These are phyloP conservation scores for Metschnikowia picachoensis DNA, from an alignment of 805 yeast species.

Conservation along the genomic window DNA sequence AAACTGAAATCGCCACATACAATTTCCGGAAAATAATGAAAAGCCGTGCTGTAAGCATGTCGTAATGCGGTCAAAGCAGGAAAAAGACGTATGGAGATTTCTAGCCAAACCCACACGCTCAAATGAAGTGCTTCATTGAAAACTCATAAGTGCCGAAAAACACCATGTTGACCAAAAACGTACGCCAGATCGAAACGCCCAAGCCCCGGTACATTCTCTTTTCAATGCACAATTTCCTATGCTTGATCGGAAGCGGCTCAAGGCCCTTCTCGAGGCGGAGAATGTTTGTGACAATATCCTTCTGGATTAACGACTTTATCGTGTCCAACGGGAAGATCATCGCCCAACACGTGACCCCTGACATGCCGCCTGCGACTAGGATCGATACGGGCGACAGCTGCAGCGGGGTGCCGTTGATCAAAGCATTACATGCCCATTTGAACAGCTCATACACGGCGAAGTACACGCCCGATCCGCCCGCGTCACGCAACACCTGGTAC, in stretches of 20 bases:
- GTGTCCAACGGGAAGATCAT: slow-evolving; percentile 75
- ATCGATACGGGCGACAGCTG: slow-evolving; percentile 29
- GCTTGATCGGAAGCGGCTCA: slow-evolving; percentile 33
- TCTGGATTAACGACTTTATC: slow-evolving; percentile 68
- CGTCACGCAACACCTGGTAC: slow-evolving; percentile 66
- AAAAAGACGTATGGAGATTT: too few relatives aligned
- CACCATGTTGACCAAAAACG: slow-evolving; percentile 68
- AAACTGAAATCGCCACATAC: too few relatives aligned
- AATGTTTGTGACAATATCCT: slow-evolving; percentile 69
- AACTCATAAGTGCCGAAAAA: slow-evolving; percentile 72
- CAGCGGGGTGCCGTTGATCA: slow-evolving; percentile 16
- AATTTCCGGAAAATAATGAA: too few relatives aligned
- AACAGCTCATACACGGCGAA: slow-evolving; percentile 72
- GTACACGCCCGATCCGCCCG: slow-evolving; percentile 67
- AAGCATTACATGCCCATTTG: slow-evolving; percentile 45
- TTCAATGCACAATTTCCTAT: slow-evolving; percentile 30
- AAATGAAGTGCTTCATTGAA: slow-evolving; percentile 51
- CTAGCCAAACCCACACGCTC: too few relatives aligned
- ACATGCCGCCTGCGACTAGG: slow-evolving; percentile 66
- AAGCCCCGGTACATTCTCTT: slow-evolving; percentile 69
- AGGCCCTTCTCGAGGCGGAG: slow-evolving; percentile 48
- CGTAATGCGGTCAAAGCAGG: too few relatives aligned
- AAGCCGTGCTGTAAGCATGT: too few relatives aligned
- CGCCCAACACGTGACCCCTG: slow-evolving; percentile 75
- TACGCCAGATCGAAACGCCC: slow-evolving; percentile 68